A percentile compares a stretch with the other conserved stretches of the same genome.
These are phyloP conservation scores for Conoideocrella luteorostrata DNA, from an alignment of 2,329 filamentous ascomycete genomes.

Conservation along the genomic window DNA sequence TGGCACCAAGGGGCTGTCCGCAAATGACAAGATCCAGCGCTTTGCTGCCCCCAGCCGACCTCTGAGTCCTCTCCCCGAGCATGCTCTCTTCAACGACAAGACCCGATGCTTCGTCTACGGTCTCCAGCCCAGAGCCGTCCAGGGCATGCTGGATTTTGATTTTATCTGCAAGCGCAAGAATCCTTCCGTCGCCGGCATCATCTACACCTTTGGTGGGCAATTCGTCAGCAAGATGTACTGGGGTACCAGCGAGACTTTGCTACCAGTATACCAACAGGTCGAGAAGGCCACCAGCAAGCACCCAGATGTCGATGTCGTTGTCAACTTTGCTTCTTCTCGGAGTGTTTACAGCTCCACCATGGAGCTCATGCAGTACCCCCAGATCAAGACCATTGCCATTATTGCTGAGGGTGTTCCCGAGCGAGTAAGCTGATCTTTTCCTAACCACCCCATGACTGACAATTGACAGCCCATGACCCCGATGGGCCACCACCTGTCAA, in stretches of 20 bases:
- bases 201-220: slow-evolving; percentile 99
- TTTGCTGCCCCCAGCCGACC: slow-evolving; percentile 91
- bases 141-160: slow-evolving; percentile 97
- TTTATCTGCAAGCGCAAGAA: slow-evolving; percentile 99
- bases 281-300: slow-evolving; percentile 94
- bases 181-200: slow-evolving; percentile 96
- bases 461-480: too few species aligned
- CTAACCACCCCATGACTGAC: too few species aligned
- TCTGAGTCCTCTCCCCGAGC: slow-evolving; percentile 77
- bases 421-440: slow-evolving; percentile 57
- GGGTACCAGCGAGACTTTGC: slow-evolving; percentile 97
- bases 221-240: slow-evolving; percentile 99
- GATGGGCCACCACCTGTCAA: too few species aligned
- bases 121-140: slow-evolving; percentile 88
- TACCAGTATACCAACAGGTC: slow-evolving; percentile 95
- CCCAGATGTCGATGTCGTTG: slow-evolving; percentile 91
- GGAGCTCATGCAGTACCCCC: slow-evolving; percentile 94
- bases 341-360: slow-evolving; percentile 98
- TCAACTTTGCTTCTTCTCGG: slow-evolving; percentile 99
- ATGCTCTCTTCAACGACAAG: slow-evolving; percentile 98
- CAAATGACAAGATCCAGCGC: slow-evolving; percentile 98
- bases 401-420: slow-evolving; percentile 99
- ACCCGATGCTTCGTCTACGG: slow-evolving; percentile 99
- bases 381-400: slow-evolving; percentile 98
- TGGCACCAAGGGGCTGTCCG: slow-evolving; percentile 54